These are phyloP conservation scores for Beauveria caledonica DNA, from an alignment of 2,329 filamentous ascomycete genomes.

Conservation along the genomic window DNA sequence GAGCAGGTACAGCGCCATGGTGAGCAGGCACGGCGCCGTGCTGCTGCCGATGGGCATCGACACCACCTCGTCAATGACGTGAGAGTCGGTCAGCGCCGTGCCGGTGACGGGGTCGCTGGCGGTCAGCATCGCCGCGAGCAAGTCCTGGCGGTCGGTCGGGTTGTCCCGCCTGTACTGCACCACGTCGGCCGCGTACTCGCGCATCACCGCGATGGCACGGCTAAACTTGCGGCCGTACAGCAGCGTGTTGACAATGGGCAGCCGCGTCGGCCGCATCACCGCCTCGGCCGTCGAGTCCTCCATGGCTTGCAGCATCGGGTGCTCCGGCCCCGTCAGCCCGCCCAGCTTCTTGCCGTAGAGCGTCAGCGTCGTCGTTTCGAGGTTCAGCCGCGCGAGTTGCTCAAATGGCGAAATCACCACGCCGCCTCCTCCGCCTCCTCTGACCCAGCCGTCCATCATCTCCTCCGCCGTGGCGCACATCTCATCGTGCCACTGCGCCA, in stretches of 20 bases:
- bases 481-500: conserved; percentile 34
- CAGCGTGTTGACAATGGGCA: conserved; percentile 43
- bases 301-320: conserved; percentile 44
- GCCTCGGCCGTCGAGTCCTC: conserved; percentile 47
- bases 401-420: conserved; percentile 36
- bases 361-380: conserved; percentile 41
- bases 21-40: conserved; percentile 39
- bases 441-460: conserved; percentile 41
- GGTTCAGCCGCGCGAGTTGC: conserved; percentile 45
- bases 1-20: conserved; percentile 41
- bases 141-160: conserved; percentile 47
- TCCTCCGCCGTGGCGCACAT: conserved; percentile 42
- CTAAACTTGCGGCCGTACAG: conserved; percentile 46
- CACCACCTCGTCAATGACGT: conserved; percentile 60
- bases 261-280: conserved; percentile 45
- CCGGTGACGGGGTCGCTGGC: conserved; percentile 55
- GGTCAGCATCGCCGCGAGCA: conserved; percentile 52
- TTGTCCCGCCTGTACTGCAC: conserved; percentile 47
- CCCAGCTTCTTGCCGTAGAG: conserved; percentile 45
- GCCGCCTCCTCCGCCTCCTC: conserved; percentile 20
- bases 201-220: conserved; percentile 43
- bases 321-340: conserved; percentile 35
- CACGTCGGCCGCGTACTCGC: conserved; percentile 47
- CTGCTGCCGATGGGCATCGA: conserved; percentile 54
- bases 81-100: conserved; percentile 46